Evolutionary conservation across 2,329 filamentous ascomycete species (phyloP), one percentile per base, ranked within the genome.

Genomic region (Hypoxylon sp.): DNA sequence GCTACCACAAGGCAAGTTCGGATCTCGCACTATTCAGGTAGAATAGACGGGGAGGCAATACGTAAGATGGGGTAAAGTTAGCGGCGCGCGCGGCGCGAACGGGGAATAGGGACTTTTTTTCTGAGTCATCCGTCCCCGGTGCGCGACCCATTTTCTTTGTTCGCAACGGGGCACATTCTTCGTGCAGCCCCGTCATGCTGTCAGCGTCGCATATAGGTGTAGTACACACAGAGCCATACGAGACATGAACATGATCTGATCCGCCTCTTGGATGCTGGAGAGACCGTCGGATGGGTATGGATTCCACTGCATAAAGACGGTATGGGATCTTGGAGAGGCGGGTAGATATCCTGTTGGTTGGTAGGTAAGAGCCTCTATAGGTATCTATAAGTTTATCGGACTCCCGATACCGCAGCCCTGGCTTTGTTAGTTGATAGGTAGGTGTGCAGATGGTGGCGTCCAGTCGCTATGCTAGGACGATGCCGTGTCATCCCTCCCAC

Each of bases 131-230:
- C 19, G 39, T 33, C 19, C 19, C 29, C 39, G 53, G 53, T 59
- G 19, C 47, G 19, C 17, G 11, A 11, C 42, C 54, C 42, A 19
- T 29, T 39, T 33, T 44, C 46, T 44, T 17, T 19, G n/a, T 24
- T 17, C 17, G 53, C 24, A 33, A 26, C 24, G 24, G 37, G 53
- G 35, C 22, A 14, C n/a, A n/a, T 46, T 24, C 22, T 24, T 24
- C 33, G 17, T 42, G 52, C 24, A 31, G 17, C 17, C 51, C n/a
- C 14, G 52, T 31, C 51, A 59, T 54, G 39, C 50, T 46, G 59
- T 67, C 59, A 67, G 54, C 53, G 48, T 59, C 14, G 50, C 54
- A 66, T 50, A 31, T 52, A 11, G 11, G 13, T 8, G 59, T 37
- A 33, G 46, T 11, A 46, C 13, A 22, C n/a, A 51, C n/a, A 37